Conservation (phyloP, 2,329 filamentous ascomycete species). For the Pseudophaeomoniella oleicola region DNA sequence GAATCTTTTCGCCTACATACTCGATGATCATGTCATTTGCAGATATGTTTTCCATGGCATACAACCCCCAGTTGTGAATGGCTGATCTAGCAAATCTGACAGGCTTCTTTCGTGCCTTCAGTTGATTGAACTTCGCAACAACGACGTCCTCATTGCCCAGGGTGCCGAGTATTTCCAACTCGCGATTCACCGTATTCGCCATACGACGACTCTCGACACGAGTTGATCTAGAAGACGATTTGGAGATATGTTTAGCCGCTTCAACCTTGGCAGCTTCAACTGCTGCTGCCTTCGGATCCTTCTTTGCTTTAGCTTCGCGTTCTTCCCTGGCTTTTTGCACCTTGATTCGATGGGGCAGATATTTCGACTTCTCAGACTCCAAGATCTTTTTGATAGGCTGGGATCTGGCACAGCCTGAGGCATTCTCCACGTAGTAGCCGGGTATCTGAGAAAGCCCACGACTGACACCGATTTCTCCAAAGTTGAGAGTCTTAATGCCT, state of each 20-base stretch:
- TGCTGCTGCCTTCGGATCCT: conserved; percentile 50
- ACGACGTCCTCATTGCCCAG: conserved; percentile 72
- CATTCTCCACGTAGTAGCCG: conserved; percentile 71
- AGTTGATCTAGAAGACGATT: conserved; percentile 82
- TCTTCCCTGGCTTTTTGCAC: conserved; percentile 84
- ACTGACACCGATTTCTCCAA: conserved; percentile 39
- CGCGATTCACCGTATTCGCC: conserved; percentile 86
- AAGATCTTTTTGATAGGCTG: conserved; percentile 92
- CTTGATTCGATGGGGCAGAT: conserved; percentile 92
- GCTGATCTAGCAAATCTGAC: conserved; percentile 95
- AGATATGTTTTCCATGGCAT: conserved; percentile 92
- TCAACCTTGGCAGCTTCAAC: conserved; percentile 58
- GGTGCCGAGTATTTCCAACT: conserved; percentile 50
- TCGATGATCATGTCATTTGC: conserved; percentile 99
- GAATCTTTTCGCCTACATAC: conserved; percentile 94
- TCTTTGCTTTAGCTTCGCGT: conserved; percentile 57
- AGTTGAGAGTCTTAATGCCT: conserved; percentile 54
- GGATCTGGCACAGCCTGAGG: conserved; percentile 73
- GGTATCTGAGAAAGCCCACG: conserved; percentile 39
- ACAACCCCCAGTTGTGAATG: conserved; percentile 97
- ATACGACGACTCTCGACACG: conserved; percentile 92
- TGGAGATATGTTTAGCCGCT: conserved; percentile 66
- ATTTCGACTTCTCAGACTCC: conserved; percentile 95
- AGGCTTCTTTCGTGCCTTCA: conserved; percentile 98
- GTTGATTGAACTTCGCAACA: conserved; percentile 71